Evolutionary conservation across 345 rosid genomes (phyloP).

Genomic region (Raphanus sativus): DNA sequence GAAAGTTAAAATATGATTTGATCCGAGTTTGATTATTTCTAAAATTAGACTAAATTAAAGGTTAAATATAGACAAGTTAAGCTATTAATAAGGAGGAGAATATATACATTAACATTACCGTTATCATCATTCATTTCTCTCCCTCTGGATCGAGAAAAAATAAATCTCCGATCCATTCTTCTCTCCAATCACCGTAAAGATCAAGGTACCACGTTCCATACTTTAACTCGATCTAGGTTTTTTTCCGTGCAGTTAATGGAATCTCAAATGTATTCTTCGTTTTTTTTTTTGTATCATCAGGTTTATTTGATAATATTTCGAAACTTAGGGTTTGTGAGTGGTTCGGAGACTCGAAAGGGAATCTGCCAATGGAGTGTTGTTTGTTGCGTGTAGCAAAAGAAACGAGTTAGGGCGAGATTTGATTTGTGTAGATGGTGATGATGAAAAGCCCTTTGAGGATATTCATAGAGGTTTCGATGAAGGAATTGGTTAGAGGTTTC

Average conservation of each 20-base stretch:
- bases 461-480: slow-evolving; percentile 35
- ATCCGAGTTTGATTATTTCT: slow-evolving; percentile 21
- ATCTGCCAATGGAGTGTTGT: slow-evolving; percentile 13
- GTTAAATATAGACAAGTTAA: slow-evolving; percentile 20
- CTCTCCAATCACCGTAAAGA: slow-evolving; percentile 3
- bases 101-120: slow-evolving; percentile 17
- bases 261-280: slow-evolving; percentile 9
- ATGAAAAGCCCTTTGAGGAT: slow-evolving; percentile 34
- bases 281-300: not conserved
- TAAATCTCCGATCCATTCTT: slow-evolving; percentile 10
- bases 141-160: slow-evolving; percentile 28
- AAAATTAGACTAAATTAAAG: slow-evolving; percentile 3
- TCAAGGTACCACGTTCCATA: slow-evolving; percentile 26
- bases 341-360: not conserved
- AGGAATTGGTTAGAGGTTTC: slow-evolving; percentile 38
- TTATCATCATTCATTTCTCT: slow-evolving; percentile 9
- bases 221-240: not conserved
- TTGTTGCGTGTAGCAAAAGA: not conserved
- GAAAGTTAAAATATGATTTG: not conserved
- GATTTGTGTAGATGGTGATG: slow-evolving; percentile 6
- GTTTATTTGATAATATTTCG: not conserved
- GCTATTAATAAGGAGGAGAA: not conserved
- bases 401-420: not conserved
- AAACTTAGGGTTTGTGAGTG: slow-evolving; percentile 26
- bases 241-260: not conserved